These are phyloP conservation scores for Lyophyllum semitale DNA, from an alignment of 768 basidiomycete genomes.

Conservation along the genomic window DNA sequence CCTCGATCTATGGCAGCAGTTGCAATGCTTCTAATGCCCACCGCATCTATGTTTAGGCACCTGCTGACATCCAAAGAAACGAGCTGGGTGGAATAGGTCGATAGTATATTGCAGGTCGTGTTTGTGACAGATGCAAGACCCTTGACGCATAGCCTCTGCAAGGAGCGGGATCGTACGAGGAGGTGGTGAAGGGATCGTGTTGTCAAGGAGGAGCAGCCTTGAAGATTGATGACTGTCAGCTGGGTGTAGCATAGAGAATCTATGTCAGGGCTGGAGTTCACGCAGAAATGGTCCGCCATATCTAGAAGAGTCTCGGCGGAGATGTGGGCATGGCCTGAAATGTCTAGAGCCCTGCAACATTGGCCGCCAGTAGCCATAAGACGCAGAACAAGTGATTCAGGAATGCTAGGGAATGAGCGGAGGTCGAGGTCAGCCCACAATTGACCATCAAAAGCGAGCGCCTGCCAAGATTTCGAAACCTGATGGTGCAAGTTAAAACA, in stretches of 20 bases:
- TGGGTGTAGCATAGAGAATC: slow-evolving; percentile 55
- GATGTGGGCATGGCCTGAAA: slow-evolving; percentile 62
- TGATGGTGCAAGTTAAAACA: slow-evolving; percentile 27
- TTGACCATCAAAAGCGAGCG: slow-evolving; percentile 81
- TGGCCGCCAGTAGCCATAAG: slow-evolving; percentile 59
- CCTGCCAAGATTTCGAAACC: slow-evolving; percentile 80
- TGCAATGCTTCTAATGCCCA: slow-evolving; percentile 56
- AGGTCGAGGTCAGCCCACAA: slow-evolving; percentile 77
- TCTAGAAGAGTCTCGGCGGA: slow-evolving; percentile 49
- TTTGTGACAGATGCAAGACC: slow-evolving; percentile 73
- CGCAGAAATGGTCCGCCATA: slow-evolving; percentile 56
- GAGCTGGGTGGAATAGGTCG: slow-evolving; percentile 56
- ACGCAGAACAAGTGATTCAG: slow-evolving; percentile 49
- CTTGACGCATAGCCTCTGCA: slow-evolving; percentile 63
- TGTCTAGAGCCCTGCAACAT: slow-evolving; percentile 63
- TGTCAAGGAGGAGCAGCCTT: slow-evolving; percentile 69
- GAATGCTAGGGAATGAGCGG: slow-evolving; percentile 58
- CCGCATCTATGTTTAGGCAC: slow-evolving; percentile 67
- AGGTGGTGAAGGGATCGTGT: slow-evolving; percentile 71
- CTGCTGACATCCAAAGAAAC: slow-evolving; percentile 67
- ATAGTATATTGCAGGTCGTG: slow-evolving; percentile 71
- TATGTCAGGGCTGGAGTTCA: slow-evolving; percentile 33
- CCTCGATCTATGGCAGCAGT: slow-evolving; percentile 44
- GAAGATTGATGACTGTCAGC: slow-evolving; percentile 69
- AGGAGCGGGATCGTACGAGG: slow-evolving; percentile 60